phyloP scores from a whole-genome alignment of 352 stramenopile species.

The Peronospora destructor region DNA sequence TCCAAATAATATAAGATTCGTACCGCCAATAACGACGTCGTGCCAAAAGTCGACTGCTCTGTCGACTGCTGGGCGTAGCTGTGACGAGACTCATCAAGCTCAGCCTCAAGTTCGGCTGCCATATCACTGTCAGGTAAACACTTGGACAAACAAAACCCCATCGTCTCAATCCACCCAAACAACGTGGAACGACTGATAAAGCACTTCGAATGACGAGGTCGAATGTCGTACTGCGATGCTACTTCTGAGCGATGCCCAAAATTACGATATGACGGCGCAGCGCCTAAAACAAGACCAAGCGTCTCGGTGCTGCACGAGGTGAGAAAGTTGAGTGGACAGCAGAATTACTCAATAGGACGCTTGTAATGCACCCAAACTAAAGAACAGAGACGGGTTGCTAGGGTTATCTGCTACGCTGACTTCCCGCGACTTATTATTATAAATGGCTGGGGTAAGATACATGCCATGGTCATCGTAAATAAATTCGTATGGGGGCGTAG shows the following conservation, averaged over 20 bases:
- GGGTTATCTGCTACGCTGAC: slow-evolving; percentile 17
- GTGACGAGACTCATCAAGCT: slow-evolving; percentile 65
- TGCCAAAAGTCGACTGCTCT: slow-evolving; percentile 55
- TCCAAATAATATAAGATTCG: neutral
- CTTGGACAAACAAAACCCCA: slow-evolving; percentile 82
- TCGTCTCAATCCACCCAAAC: slow-evolving; percentile 24
- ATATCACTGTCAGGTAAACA: slow-evolving; percentile 82
- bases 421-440: neutral
- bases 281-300: slow-evolving; percentile 1
- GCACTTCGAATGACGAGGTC: neutral
- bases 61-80: slow-evolving; percentile 43
- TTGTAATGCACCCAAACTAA: slow-evolving; percentile 8
- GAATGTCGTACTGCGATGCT: slow-evolving; percentile 10
- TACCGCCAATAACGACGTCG: slow-evolving; percentile 69
- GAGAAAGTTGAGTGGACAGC: slow-evolving; percentile 3
- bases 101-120: slow-evolving; percentile 72
- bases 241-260: slow-evolving; percentile 17
- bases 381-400: slow-evolving; percentile 1
- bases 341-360: neutral
- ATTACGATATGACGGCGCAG: slow-evolving; percentile 2
- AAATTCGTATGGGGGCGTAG: neutral
- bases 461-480: neutral
- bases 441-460: neutral
- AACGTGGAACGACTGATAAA: slow-evolving; percentile 6
- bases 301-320: neutral